Percentiles rank a stretch among this genome's conserved stretches.
Evolutionary conservation across 192 early-diverging fungal genomes (phyloP).

Genomic region (Glomus cerebriforme): DNA sequence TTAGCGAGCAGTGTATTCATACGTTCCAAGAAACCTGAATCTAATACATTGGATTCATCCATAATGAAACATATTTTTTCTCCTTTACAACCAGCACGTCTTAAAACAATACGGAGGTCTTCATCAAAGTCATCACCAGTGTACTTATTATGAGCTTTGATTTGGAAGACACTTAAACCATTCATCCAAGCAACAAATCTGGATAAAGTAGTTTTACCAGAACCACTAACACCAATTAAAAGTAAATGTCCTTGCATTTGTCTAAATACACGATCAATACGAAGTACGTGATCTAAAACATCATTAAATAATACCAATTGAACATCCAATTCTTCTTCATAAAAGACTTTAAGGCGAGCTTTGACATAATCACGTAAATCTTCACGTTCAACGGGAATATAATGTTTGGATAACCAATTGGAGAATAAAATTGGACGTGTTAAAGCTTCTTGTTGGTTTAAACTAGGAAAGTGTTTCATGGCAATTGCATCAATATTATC

Average conservation of each 20-base stretch:
- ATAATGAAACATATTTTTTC: conserved; percentile 92
- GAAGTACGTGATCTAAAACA: conserved; percentile 95
- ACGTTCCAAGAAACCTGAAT: conserved; percentile 96
- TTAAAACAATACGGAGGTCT: conserved; percentile 87
- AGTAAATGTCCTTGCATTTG: conserved; percentile 98
- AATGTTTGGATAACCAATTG: conserved; percentile 95
- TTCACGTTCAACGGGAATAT: conserved; percentile 86
- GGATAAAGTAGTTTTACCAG: conserved; percentile 97
- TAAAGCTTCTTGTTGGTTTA: conserved; percentile 71
- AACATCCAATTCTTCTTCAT: conserved; percentile 99
- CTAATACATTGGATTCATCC: conserved; percentile 97
- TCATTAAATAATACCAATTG: conserved; percentile 97
- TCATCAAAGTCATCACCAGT: conserved; percentile 97
- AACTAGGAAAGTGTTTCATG: conserved; percentile 83
- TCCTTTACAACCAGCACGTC: conserved; percentile 92
- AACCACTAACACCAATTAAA: conserved; percentile 96
- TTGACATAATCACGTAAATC: conserved; percentile 90
- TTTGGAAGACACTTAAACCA: conserved; percentile 92
- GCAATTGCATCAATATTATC: conserved; percentile 81
- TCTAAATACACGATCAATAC: conserved; percentile 97
- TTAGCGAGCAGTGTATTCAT: conserved; percentile 99
- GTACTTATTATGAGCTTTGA: conserved; percentile 98
- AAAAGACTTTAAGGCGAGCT: conserved; percentile 95
- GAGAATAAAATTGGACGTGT: conserved; percentile 93
- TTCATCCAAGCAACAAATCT: conserved; percentile 99